These are phyloP conservation scores for Linum lewisii DNA, from an alignment of 345 rosid species.

Conservation along the genomic window DNA sequence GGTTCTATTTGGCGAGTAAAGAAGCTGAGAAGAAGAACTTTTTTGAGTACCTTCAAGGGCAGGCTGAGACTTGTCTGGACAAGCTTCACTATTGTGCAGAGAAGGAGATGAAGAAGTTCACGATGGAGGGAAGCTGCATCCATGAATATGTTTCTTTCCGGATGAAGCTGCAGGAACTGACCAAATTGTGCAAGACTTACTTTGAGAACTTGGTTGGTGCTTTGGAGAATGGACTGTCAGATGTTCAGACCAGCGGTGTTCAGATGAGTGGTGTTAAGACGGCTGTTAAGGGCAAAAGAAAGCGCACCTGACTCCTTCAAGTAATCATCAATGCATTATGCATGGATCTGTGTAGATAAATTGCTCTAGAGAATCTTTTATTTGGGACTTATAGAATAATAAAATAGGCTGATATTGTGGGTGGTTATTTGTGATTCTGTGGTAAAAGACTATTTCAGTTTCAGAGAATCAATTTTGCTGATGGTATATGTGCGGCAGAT, in stretches of 20 bases:
- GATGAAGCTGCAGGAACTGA: constrained; percentile 12
- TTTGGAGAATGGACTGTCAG: constrained; percentile 31
- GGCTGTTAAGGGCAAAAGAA: not conserved
- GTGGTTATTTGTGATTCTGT: no score
- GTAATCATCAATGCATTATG: no score
- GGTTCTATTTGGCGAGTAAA: constrained; percentile 16
- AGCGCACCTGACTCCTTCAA: no score
- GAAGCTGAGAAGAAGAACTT: constrained; percentile 18
- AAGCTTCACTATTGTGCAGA: constrained; percentile 28
- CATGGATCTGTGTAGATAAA: no score
- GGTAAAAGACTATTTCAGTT: no score
- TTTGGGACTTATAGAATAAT: no score
- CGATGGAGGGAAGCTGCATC: not conserved
- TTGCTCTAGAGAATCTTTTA: no score
- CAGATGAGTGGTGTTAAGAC: no score
- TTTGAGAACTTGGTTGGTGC: constrained; percentile 28
- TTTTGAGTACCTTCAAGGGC: constrained; percentile 33
- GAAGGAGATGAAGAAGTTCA: constrained; percentile 16
- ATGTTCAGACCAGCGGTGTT: no score
- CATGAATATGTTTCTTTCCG: constrained; percentile 14
- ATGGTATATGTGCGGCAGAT: no score
- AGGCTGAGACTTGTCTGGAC: constrained; percentile 29
- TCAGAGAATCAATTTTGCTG: no score
- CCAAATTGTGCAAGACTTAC: constrained; percentile 16
- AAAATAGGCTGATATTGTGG: no score